Evolutionary conservation across 2,329 filamentous ascomycete species (phyloP).

Genomic region (Plectosphaerella plurivora): DNA sequence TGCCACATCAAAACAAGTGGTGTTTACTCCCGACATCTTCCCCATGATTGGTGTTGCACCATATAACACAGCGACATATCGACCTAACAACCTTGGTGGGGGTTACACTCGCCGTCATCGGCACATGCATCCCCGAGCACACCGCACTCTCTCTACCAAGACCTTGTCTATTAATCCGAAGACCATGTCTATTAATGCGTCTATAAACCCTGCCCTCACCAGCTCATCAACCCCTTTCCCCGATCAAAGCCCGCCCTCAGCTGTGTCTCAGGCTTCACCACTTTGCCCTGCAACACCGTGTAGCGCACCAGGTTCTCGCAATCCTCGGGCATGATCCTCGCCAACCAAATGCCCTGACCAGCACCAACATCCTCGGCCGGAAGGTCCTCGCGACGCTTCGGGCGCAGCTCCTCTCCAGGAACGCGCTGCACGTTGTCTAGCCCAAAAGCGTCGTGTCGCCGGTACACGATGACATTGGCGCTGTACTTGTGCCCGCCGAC

Average conservation of each 20-base stretch:
- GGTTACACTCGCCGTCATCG: too few relatives aligned
- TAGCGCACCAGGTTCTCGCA: conserved; percentile 89
- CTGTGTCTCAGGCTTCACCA: conserved; percentile 84
- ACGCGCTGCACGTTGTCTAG: conserved; percentile 38
- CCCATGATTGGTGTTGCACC: too few relatives aligned
- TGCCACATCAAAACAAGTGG: too few relatives aligned
- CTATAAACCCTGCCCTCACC: conserved; percentile 48
- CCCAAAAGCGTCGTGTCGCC: conserved; percentile 56
- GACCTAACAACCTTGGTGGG: too few relatives aligned
- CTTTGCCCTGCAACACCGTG: conserved; percentile 88
- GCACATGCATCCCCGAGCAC: too few relatives aligned
- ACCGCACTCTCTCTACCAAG: too few relatives aligned
- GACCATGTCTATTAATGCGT: too few relatives aligned
- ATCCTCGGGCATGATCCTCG: conserved; percentile 77
- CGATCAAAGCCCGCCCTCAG: conserved; percentile 89
- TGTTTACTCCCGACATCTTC: too few relatives aligned
- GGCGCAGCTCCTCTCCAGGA: conserved; percentile 28
- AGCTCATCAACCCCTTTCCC: conserved; percentile 74
- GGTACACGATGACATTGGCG: conserved; percentile 91
- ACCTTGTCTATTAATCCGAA: too few relatives aligned
- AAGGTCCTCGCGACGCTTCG: conserved; percentile 26
- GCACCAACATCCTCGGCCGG: conserved; percentile 50
- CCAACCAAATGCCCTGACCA: conserved; percentile 89
- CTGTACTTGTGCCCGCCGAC: conserved; percentile 96
- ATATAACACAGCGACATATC: too few relatives aligned